A percentile compares a stretch with the other conserved stretches of the same genome.
These are phyloP conservation scores for Stachybotrys chartarum DNA, from an alignment of 2,329 filamentous ascomycete species.

Conservation along the genomic window DNA sequence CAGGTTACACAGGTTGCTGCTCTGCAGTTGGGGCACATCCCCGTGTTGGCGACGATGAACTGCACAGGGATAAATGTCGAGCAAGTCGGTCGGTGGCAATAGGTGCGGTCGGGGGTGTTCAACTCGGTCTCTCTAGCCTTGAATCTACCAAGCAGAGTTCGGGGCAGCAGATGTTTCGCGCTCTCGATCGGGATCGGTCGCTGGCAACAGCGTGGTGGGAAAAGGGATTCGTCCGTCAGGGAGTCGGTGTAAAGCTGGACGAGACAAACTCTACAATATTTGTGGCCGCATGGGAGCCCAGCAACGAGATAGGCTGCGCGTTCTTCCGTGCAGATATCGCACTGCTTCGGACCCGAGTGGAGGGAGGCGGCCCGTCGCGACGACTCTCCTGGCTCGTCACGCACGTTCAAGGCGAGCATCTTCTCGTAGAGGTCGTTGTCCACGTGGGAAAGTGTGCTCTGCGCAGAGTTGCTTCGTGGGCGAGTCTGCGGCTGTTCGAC, in stretches of 20 bases:
- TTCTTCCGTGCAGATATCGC: neutral
- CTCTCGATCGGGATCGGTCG: slow-evolving; percentile 27
- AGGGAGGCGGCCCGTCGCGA: neutral
- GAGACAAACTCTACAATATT: slow-evolving; percentile 45
- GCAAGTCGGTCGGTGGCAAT: slow-evolving; percentile 39
- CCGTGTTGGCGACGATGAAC: slow-evolving; percentile 24
- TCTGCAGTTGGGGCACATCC: slow-evolving; percentile 33
- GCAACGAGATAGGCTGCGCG: neutral
- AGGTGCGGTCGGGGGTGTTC: slow-evolving; percentile 38
- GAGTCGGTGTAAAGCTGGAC: slow-evolving; percentile 29
- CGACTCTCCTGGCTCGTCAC: neutral
- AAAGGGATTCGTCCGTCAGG: slow-evolving; percentile 39
- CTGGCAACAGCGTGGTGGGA: slow-evolving; percentile 46
- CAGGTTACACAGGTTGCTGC: slow-evolving; percentile 40
- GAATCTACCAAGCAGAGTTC: slow-evolving; percentile 27
- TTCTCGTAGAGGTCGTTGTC: neutral
- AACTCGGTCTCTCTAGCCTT: slow-evolving; percentile 40
- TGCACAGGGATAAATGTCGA: slow-evolving; percentile 35
- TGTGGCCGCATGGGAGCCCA: slow-evolving; percentile 31
- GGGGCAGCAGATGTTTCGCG: slow-evolving; percentile 25
- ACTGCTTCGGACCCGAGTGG: neutral
- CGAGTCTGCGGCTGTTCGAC: neutral
- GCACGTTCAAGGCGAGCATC: neutral
- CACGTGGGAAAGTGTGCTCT: neutral
- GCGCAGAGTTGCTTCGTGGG: no score